These are phyloP conservation scores for Trichoderma asperelloides DNA, from an alignment of 495 filamentous ascomycete genomes.

Conservation along the genomic window DNA sequence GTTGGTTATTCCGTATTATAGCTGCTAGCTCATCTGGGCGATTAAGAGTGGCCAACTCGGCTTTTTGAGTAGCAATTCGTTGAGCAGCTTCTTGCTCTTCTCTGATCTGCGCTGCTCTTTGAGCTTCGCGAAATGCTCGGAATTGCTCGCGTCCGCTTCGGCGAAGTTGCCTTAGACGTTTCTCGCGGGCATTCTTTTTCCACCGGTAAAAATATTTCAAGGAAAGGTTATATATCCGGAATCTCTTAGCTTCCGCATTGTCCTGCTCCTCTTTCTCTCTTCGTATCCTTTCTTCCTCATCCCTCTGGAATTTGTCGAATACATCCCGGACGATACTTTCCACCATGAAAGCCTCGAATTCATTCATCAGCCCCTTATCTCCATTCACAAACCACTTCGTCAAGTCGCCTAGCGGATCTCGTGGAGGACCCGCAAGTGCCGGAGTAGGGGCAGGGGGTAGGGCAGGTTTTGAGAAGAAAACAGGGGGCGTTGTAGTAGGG, in stretches of 20 bases:
- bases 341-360: constrained; percentile 27
- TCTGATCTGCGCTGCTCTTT: constrained; percentile 18
- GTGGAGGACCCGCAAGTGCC: constrained; percentile 10
- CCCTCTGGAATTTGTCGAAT: constrained; percentile 23
- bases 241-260: constrained; percentile 28
- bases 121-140: constrained; percentile 22
- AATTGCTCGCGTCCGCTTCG: constrained; percentile 22
- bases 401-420: constrained; percentile 30
- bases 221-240: constrained; percentile 29
- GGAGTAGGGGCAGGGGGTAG: background rate
- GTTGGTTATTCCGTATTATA: background rate
- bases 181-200: constrained; percentile 29
- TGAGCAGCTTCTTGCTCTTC: constrained; percentile 18
- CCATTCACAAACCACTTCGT: constrained; percentile 38
- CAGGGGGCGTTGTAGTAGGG: background rate
- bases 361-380: constrained; percentile 34
- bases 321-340: constrained; percentile 24
- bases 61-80: constrained; percentile 16
- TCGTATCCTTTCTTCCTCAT: constrained; percentile 27
- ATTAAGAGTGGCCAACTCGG: background rate
- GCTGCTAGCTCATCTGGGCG: background rate
- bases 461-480: background rate
- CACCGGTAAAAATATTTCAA: constrained; percentile 42
- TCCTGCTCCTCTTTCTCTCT: constrained; percentile 34
- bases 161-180: constrained; percentile 25